These are phyloP conservation scores for Diatrype stigma DNA, from an alignment of 2,329 filamentous ascomycete species.

Conservation along the genomic window DNA sequence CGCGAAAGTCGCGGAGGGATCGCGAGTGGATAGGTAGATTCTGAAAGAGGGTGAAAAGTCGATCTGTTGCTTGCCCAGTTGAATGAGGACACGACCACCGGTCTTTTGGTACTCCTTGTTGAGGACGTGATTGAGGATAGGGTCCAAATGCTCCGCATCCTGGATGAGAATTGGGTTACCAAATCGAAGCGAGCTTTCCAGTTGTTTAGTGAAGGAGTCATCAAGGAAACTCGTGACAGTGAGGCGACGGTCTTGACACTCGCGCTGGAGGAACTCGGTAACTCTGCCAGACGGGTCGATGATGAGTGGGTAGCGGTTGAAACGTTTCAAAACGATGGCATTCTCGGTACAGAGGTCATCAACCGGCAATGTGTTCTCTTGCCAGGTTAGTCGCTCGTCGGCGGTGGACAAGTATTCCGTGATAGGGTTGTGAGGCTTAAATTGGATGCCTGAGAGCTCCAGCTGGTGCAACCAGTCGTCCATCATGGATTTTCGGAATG, in stretches of 20 bases:
- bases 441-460: slow-evolving; percentile 84
- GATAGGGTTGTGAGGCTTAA: slow-evolving; percentile 89
- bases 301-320: slow-evolving; percentile 97
- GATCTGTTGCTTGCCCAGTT: slow-evolving; percentile 97
- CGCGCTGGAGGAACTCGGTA: slow-evolving; percentile 90
- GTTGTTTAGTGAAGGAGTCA: slow-evolving; percentile 94
- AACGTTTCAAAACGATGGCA: slow-evolving; percentile 92
- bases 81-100: slow-evolving; percentile 93
- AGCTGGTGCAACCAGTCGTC: slow-evolving; percentile 97
- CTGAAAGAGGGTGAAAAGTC: slow-evolving; percentile 97
- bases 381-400: slow-evolving; percentile 92
- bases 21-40: slow-evolving; percentile 89
- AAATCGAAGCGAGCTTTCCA: slow-evolving; percentile 94
- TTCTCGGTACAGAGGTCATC: slow-evolving; percentile 99
- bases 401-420: slow-evolving; percentile 96
- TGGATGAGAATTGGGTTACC: slow-evolving; percentile 98
- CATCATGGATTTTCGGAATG: slow-evolving; percentile 95
- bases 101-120: slow-evolving; percentile 99
- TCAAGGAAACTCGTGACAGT: slow-evolving; percentile 98
- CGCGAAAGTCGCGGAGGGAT: slow-evolving; percentile 92
- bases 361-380: slow-evolving; percentile 87
- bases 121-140: slow-evolving; percentile 94
- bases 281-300: slow-evolving; percentile 95
- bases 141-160: slow-evolving; percentile 94
- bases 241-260: slow-evolving; percentile 87